A percentile compares a stretch with the other conserved stretches of the same genome.
phyloP scores from a whole-genome alignment of 306 rosid genomes.

The Fragaria iinumae region DNA sequence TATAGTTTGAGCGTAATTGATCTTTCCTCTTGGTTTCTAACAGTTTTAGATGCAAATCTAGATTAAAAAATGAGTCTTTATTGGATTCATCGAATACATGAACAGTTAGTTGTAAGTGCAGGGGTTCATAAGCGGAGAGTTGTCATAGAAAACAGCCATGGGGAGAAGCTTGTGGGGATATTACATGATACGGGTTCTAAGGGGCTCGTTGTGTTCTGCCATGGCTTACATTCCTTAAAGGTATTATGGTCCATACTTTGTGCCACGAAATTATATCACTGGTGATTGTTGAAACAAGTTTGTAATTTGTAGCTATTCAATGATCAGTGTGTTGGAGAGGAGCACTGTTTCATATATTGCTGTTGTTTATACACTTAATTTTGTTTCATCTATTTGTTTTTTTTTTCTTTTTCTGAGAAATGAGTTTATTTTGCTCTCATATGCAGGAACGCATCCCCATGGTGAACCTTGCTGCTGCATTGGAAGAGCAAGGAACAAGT shows the following conservation, averaged over 20 bases:
- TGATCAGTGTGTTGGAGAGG: too few relatives aligned
- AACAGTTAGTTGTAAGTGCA: conserved; percentile 6
- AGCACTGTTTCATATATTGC: background rate
- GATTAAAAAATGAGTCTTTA: background rate
- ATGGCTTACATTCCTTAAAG: conserved; percentile 88
- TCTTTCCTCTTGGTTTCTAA: background rate
- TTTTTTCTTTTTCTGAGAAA: background rate
- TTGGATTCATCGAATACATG: too few relatives aligned
- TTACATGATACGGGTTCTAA: conserved; percentile 63
- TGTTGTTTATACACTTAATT: background rate
- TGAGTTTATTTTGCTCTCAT: conserved; percentile 2
- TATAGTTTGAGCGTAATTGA: background rate
- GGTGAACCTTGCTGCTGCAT: conserved; percentile 73
- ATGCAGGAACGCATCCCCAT: conserved; percentile 77
- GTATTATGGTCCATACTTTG: conserved; percentile 23
- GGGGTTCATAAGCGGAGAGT: conserved; percentile 39
- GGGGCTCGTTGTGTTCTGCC: conserved; percentile 68
- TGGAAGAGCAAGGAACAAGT: conserved; percentile 52
- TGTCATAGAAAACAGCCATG: conserved; percentile 44
- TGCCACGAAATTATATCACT: background rate
- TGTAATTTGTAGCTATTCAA: too few relatives aligned
- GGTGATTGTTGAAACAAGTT: too few relatives aligned
- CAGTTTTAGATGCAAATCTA: background rate
- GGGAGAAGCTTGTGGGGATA: conserved; percentile 76
- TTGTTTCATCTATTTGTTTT: background rate